These are phyloP conservation scores for Erysimum cheiranthoides DNA, from an alignment of 345 rosid genomes.

Conservation along the genomic window DNA sequence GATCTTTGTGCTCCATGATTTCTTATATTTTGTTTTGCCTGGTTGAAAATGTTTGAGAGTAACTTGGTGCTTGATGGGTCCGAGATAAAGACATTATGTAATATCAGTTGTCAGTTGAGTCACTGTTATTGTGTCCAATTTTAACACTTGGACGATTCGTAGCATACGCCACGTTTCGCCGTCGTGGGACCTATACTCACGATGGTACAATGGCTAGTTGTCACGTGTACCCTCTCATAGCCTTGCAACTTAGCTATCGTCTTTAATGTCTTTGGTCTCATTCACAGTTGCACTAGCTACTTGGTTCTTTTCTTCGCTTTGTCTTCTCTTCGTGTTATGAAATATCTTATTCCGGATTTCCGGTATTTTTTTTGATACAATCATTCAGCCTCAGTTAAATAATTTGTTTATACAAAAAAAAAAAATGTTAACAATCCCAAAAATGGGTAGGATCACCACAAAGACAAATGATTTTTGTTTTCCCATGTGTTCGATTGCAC, in stretches of 20 bases:
- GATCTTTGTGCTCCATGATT: slow-evolving; percentile 2
- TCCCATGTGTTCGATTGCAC: not conserved
- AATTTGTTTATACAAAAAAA: no score
- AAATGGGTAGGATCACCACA: not conserved
- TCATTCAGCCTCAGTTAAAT: not conserved
- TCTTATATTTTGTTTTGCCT: not conserved
- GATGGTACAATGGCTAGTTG: slow-evolving; percentile 6
- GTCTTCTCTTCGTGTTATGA: not conserved
- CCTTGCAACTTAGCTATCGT: slow-evolving; percentile 39
- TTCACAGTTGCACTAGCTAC: slow-evolving; percentile 1
- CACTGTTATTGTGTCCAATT: slow-evolving; percentile 23
- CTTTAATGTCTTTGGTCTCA: slow-evolving; percentile 32
- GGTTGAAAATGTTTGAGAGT: slow-evolving; percentile 11
- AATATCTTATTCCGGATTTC: not conserved
- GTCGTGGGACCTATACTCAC: slow-evolving; percentile 26
- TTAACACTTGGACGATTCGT: slow-evolving; percentile 38
- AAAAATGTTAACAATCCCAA: not conserved
- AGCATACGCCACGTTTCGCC: slow-evolving; percentile 24
- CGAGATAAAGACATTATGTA: slow-evolving; percentile 30
- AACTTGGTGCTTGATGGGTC: slow-evolving; percentile 39
- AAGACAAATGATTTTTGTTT: not conserved
- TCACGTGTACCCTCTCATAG: slow-evolving; percentile 34
- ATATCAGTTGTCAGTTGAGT: slow-evolving; percentile 26
- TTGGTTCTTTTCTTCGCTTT: slow-evolving; percentile 16
- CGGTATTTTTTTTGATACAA: not conserved